These are phyloP conservation scores for Ceratonia siliqua DNA, from an alignment of 306 rosid species.

Conservation along the genomic window DNA sequence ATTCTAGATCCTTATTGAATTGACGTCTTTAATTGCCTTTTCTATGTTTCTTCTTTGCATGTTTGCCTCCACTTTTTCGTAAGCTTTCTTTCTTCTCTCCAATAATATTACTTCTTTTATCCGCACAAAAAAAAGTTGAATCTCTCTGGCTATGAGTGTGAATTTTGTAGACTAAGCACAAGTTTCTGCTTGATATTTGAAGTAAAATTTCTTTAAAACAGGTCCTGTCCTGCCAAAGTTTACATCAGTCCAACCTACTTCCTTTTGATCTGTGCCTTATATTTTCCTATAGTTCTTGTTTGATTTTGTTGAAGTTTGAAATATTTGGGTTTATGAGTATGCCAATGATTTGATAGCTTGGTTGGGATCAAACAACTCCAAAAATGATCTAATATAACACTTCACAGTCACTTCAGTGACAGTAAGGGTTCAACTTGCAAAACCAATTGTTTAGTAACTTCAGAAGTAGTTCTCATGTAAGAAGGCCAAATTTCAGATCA, in stretches of 20 bases:
- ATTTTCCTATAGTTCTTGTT: neutral
- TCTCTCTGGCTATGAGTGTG: too few species aligned
- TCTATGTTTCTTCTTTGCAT: too few species aligned
- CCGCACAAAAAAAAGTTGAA: too few species aligned
- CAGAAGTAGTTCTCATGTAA: neutral
- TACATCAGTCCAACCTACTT: neutral
- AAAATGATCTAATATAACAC: too few species aligned
- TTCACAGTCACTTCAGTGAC: neutral
- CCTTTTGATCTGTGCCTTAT: too few species aligned
- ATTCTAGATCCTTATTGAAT: too few species aligned
- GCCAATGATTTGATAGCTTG: neutral
- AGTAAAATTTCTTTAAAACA: neutral
- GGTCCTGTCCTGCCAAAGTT: neutral
- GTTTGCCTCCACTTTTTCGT: too few species aligned
- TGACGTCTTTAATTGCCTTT: too few species aligned
- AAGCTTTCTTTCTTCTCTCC: too few species aligned
- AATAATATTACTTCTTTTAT: too few species aligned
- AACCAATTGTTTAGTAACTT: neutral
- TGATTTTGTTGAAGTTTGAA: neutral
- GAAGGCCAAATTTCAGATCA: neutral
- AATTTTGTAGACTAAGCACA: too few species aligned
- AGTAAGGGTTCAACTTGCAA: neutral
- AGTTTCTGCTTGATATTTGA: too few species aligned
- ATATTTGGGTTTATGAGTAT: neutral
- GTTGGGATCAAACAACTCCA: neutral